A percentile compares a stretch with the other conserved stretches of the same genome.
Conservation (phyloP, 2,329 filamentous ascomycete genomes). For the Fusarium armeniacum region DNA sequence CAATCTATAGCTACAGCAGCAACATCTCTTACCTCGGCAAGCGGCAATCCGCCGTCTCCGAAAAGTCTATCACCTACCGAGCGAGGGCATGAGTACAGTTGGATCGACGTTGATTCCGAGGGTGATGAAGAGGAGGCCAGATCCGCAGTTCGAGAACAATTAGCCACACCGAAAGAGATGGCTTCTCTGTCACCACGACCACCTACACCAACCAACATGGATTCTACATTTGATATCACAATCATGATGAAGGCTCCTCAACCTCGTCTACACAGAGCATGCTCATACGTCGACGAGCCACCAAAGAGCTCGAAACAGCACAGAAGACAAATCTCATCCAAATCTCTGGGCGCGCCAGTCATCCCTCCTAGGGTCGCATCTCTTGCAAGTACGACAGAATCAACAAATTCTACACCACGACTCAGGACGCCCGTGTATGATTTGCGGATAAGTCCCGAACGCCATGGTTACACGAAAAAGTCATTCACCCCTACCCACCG, state of each 20-base stretch:
- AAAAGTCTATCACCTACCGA: constrained; percentile 42
- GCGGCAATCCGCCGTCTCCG: constrained; percentile 49
- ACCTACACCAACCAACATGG: constrained; percentile 47
- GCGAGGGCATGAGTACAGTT: constrained; percentile 51
- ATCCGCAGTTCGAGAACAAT: constrained; percentile 26
- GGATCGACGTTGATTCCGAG: constrained; percentile 58
- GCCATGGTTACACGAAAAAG: constrained; percentile 27
- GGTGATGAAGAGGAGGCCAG: constrained; percentile 45
- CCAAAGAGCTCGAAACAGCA: constrained; percentile 12
- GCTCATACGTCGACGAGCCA: constrained; percentile 21
- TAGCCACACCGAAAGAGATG: constrained; percentile 25
- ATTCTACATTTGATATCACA: constrained; percentile 37
- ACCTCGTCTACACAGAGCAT: constrained; percentile 13
- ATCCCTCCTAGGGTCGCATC: constrained; percentile 45
- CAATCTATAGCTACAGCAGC: constrained; percentile 56
- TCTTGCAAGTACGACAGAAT: constrained; percentile 30
- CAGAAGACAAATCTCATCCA: constrained; percentile 28
- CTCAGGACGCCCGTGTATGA: constrained; percentile 32
- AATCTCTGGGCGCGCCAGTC: constrained; percentile 40
- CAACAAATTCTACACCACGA: constrained; percentile 18
- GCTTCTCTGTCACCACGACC: constrained; percentile 52
- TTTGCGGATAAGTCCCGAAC: constrained; percentile 18
- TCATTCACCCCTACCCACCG: constrained; percentile 18
- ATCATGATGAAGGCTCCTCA: constrained; percentile 36
- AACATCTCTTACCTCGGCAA: constrained; percentile 55